A percentile compares a stretch with the other conserved stretches of the same genome.
phyloP scores from a whole-genome alignment of 2,329 filamentous ascomycete species.

The Trichoderma sp. region DNA sequence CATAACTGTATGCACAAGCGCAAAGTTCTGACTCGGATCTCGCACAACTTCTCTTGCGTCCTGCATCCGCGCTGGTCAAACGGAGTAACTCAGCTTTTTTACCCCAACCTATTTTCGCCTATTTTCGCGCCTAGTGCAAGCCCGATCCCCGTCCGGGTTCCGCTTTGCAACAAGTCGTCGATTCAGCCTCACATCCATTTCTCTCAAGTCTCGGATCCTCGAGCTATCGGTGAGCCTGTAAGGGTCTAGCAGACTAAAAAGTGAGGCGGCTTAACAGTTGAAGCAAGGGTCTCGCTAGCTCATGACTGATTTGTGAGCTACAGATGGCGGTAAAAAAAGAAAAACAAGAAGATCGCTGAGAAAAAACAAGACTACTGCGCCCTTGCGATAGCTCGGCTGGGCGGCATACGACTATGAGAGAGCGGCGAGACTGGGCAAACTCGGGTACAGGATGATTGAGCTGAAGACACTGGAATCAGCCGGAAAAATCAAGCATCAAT shows the following conservation, averaged over 20 bases:
- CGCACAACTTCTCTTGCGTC: background rate
- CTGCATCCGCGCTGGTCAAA: background rate
- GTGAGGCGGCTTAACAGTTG: background rate
- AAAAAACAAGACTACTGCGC: background rate
- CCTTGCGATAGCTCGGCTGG: background rate
- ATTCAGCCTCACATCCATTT: constrained; percentile 19
- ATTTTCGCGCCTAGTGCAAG: background rate
- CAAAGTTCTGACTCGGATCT: background rate
- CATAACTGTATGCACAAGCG: background rate
- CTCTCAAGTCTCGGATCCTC: background rate
- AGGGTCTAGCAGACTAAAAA: background rate
- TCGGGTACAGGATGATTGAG: background rate
- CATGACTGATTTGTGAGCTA: constrained; percentile 12
- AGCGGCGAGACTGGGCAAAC: background rate
- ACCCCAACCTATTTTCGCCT: background rate
- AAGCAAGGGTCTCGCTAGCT: constrained; percentile 4
- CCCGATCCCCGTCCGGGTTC: background rate
- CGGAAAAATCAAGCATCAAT: background rate
- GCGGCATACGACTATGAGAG: background rate
- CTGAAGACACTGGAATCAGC: background rate
- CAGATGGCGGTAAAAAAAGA: constrained; percentile 16
- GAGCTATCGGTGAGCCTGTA: background rate
- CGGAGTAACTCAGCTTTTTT: background rate
- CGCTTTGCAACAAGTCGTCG: background rate
- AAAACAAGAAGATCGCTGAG: background rate